Percentiles rank a stretch among this genome's conserved stretches.
Conservation (phyloP, 208 protist species). For the Spironucleus salmonicida region DNA sequence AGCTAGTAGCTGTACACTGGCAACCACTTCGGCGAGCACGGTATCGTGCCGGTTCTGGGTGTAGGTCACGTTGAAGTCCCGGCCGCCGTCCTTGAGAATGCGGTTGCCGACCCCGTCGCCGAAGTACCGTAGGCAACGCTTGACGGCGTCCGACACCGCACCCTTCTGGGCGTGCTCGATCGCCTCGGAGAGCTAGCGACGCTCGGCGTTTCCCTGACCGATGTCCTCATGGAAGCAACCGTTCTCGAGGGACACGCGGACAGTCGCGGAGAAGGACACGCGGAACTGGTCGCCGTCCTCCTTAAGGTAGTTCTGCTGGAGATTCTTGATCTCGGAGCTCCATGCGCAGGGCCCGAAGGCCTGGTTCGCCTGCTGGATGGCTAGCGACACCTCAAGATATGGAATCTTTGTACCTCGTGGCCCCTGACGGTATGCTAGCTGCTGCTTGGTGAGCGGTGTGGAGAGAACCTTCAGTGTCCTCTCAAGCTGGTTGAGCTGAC, state of each 20-base stretch:
- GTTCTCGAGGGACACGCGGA: constrained; percentile 31
- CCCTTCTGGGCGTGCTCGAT: constrained; percentile 34
- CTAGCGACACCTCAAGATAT: constrained; percentile 32
- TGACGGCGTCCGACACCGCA: constrained; percentile 34
- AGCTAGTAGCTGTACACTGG: no score
- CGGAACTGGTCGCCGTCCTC: not conserved
- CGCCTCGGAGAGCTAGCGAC: not conserved
- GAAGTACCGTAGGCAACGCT: constrained; percentile 34
- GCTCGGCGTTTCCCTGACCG: constrained; percentile 30
- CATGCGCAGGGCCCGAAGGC: constrained; percentile 35
- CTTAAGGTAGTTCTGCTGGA: constrained; percentile 33
- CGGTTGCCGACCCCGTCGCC: constrained; percentile 33
- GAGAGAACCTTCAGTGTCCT: no score
- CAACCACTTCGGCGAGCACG: no score
- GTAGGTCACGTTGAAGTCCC: no score
- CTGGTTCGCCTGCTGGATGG: constrained; percentile 26
- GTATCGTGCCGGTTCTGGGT: no score
- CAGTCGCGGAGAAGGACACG: constrained; percentile 20
- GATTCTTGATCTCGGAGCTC: constrained; percentile 13
- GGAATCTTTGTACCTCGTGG: constrained; percentile 21
- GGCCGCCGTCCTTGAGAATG: no score
- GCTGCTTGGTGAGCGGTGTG: no score
- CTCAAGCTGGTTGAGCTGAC: no score
- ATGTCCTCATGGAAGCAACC: constrained; percentile 38
- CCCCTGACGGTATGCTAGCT: no score